Evolutionary conservation across 1,284 basidiomycete species (phyloP).

Genomic region (Tranzscheliella williamsii): DNA sequence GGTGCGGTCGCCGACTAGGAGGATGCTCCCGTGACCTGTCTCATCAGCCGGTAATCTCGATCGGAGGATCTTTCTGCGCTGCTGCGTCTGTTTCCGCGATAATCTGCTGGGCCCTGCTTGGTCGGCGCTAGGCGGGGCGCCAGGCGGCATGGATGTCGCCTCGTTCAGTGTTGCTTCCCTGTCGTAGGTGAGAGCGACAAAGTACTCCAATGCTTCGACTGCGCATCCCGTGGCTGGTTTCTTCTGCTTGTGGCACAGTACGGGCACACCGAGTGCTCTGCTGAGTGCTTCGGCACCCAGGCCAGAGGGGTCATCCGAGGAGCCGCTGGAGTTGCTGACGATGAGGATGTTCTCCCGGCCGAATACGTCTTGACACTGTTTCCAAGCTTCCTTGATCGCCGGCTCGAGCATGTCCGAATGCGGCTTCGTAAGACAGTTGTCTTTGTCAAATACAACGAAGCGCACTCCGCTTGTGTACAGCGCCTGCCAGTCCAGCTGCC

Average conservation of each 20-base stretch:
- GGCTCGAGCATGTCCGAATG: slow-evolving; percentile 45
- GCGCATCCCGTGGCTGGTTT: slow-evolving; percentile 76
- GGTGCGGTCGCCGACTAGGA: slow-evolving; percentile 85
- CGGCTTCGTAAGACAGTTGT: slow-evolving; percentile 76
- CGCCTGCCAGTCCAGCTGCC: slow-evolving; percentile 80
- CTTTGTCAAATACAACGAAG: slow-evolving; percentile 92
- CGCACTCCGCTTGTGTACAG: slow-evolving; percentile 77
- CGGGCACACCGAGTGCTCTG: slow-evolving; percentile 75
- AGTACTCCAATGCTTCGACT: slow-evolving; percentile 70
- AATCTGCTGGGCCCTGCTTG: slow-evolving; percentile 26
- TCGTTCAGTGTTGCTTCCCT: slow-evolving; percentile 51
- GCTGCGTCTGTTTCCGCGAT: slow-evolving; percentile 11
- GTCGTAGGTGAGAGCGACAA: slow-evolving; percentile 49
- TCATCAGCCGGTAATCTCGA: slow-evolving; percentile 68
- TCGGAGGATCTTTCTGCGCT: slow-evolving; percentile 11
- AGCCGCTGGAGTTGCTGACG: slow-evolving; percentile 92
- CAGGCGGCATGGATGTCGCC: slow-evolving; percentile 32
- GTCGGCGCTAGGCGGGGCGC: slow-evolving; percentile 3
- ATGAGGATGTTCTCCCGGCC: slow-evolving; percentile 79
- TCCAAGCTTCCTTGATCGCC: slow-evolving; percentile 72
- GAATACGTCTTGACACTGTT: slow-evolving; percentile 73
- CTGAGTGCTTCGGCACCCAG: slow-evolving; percentile 86
- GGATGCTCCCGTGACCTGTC: slow-evolving; percentile 64
- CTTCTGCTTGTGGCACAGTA: slow-evolving; percentile 74
- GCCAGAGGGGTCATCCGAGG: slow-evolving; percentile 75